phyloP scores from a whole-genome alignment of 2,329 filamentous ascomycete genomes.

The Penicillium sp. region DNA sequence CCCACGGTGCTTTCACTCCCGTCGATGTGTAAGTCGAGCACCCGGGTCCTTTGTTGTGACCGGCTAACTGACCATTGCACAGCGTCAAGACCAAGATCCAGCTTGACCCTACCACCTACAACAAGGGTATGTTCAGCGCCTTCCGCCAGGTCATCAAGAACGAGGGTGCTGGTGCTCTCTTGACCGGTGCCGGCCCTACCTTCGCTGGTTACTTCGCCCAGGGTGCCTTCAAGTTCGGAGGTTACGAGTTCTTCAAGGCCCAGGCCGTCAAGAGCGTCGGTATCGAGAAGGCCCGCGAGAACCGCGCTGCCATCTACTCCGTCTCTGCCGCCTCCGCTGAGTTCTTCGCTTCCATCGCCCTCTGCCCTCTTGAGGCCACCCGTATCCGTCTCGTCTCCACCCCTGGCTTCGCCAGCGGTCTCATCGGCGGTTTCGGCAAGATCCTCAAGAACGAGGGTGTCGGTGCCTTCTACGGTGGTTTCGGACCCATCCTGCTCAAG shows the following conservation, averaged over 20 bases:
- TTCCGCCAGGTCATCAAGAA: constrained; percentile 75
- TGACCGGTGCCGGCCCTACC: constrained; percentile 86
- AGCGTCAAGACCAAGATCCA: constrained; percentile 96
- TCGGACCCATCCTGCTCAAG: constrained; percentile 84
- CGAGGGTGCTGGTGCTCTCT: constrained; percentile 80
- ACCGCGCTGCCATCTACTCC: constrained; percentile 80
- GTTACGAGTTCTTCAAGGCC: constrained; percentile 96
- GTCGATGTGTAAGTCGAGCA: constrained; percentile 88
- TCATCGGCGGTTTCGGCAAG: constrained; percentile 78
- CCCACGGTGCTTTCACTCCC: constrained; percentile 89
- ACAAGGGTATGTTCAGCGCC: constrained; percentile 80
- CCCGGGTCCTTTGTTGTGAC: constrained; percentile 14
- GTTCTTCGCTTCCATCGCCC: constrained; percentile 66
- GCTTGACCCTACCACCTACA: constrained; percentile 86
- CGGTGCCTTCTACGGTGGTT: constrained; percentile 86
- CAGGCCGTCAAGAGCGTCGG: constrained; percentile 80
- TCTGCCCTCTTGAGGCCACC: constrained; percentile 89
- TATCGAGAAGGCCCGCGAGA: constrained; percentile 73
- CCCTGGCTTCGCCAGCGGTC: constrained; percentile 79
- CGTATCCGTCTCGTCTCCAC: constrained; percentile 91
- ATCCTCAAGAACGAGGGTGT: constrained; percentile 81
- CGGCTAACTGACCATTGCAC: constrained; percentile 13
- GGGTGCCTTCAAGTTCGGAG: constrained; percentile 90
- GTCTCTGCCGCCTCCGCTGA: constrained; percentile 63
- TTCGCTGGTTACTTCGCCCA: constrained; percentile 80